phyloP scores from a whole-genome alignment of 2,329 filamentous ascomycete species.

The Pseudocercospora macadamiae region DNA sequence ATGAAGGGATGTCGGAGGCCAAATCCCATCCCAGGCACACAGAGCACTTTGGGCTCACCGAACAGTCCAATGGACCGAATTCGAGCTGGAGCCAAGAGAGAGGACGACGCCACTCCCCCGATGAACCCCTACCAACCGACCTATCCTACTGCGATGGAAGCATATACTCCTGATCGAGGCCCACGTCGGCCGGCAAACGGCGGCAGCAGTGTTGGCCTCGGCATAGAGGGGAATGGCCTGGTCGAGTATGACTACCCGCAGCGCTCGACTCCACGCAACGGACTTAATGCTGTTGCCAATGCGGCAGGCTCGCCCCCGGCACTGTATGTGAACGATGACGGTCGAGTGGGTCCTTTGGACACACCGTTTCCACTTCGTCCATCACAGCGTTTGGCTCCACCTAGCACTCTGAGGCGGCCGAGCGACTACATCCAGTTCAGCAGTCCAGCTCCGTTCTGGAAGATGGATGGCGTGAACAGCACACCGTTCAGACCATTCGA shows the following conservation, averaged over 20 bases:
- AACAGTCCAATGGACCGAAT: slow-evolving; percentile 59
- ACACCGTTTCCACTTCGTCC: slow-evolving; percentile 43
- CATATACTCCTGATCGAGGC: slow-evolving; percentile 59
- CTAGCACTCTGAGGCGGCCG: slow-evolving; percentile 77
- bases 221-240: slow-evolving; percentile 35
- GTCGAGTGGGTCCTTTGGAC: slow-evolving; percentile 38
- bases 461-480: slow-evolving; percentile 77
- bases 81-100: slow-evolving; percentile 48
- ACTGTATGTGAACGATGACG: slow-evolving; percentile 42
- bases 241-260: slow-evolving; percentile 34
- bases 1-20: slow-evolving; percentile 48
- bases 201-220: slow-evolving; percentile 32
- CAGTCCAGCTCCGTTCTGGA: slow-evolving; percentile 86
- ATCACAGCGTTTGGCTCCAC: slow-evolving; percentile 70
- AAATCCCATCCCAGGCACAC: slow-evolving; percentile 38
- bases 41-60: slow-evolving; percentile 45
- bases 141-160: slow-evolving; percentile 54
- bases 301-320: slow-evolving; percentile 43
- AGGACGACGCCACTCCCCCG: slow-evolving; percentile 47
- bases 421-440: slow-evolving; percentile 86
- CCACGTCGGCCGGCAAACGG: slow-evolving; percentile 43
- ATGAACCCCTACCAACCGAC: slow-evolving; percentile 42
- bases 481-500: slow-evolving; percentile 57
- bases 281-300: slow-evolving; percentile 40
- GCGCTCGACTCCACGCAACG: slow-evolving; percentile 39